Base-by-base conservation (phyloP, 78 protist genomes). In the Planoprotostelium fungivorum region DNA sequence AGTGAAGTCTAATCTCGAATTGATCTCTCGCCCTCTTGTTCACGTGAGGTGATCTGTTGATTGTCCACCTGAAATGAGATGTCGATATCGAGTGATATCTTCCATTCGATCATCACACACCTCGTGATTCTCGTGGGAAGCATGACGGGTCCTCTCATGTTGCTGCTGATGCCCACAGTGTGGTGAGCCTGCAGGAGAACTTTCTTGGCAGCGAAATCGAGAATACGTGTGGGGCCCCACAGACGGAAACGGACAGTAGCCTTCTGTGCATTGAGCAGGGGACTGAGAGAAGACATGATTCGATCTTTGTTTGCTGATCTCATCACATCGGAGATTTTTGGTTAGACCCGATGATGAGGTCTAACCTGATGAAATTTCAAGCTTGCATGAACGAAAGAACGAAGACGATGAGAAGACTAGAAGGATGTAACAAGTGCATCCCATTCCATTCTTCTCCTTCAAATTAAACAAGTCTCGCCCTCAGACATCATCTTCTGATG, bases 31-130 rank as follows among this genome's bases (percentile, higher is more conserved):
- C 89, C 0, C 34, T 51, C 38, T 92, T 92, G 63, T 92, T 91
- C 36, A 87, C 88, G 38, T 92, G 94, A 87, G 94, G 94, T 89
- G 94, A 92, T 86, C 86, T 92, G 37, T 89, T 84, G 73, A 92
- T 86, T 0, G 94, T 92, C 85, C 87, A 89, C 73, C 90, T 86
- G 16, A 5, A 51, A 16, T n/a, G n/a, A n/a, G n/a, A n/a, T n/a
- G n/a, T n/a, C n/a, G n/a, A n/a, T n/a, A n/a, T n/a, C n/a, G n/a
- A n/a, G n/a, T n/a, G n/a, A n/a, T n/a, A n/a, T n/a, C n/a, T n/a
- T n/a, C 31, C 73, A 51, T 51, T 51, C 73, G 16, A 51, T 51
- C 73, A 51, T 16, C 16, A 51, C 73, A 51, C 5, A 51, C 73
- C 73, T 51, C 16, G 31, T 51, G 73, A 51, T 51, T 5, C 73